Percentiles rank a stretch among this genome's conserved stretches.
Conservation (phyloP, 1,284 basidiomycete genomes). For the Malassezia sp. region DNA sequence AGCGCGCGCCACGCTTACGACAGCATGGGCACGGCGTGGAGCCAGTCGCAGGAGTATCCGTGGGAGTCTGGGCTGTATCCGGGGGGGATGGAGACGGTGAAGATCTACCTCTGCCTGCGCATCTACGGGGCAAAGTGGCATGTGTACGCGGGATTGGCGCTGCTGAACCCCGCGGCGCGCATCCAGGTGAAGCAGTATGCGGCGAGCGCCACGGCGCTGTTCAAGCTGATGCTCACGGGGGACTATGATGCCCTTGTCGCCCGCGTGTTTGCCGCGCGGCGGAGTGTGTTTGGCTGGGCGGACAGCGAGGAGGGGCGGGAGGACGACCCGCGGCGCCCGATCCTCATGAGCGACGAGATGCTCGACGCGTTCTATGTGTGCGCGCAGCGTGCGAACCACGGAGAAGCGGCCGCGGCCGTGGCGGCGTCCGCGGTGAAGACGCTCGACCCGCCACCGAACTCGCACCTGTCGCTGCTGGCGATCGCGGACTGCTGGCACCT, state of each 20-base stretch:
- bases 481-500: slow-evolving; percentile 98
- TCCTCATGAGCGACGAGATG: slow-evolving; percentile 73
- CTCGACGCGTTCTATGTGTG: slow-evolving; percentile 81
- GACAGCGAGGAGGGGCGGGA: slow-evolving; percentile 27
- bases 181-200: slow-evolving; percentile 79
- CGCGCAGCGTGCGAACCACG: slow-evolving; percentile 38
- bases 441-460: slow-evolving; percentile 55
- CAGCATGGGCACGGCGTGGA: slow-evolving; percentile 99
- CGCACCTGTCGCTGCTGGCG: slow-evolving; percentile 85
- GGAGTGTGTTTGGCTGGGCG: slow-evolving; percentile 62
- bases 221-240: slow-evolving; percentile 87
- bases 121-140: slow-evolving; percentile 98
- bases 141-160: slow-evolving; percentile 93
- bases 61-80: slow-evolving; percentile 90
- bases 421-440: slow-evolving; percentile 1
- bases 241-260: slow-evolving; percentile 53
- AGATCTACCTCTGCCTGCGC: slow-evolving; percentile 79
- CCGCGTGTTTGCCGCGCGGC: slow-evolving; percentile 65
- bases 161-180: slow-evolving; percentile 85
- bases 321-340: slow-evolving; percentile 51
- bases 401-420: background rate
- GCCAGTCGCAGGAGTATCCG: slow-evolving; percentile 65
- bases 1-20: no score
- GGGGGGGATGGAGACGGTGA: slow-evolving; percentile 95
- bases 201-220: slow-evolving; percentile 71